Evolutionary conservation across 352 stramenopile species (phyloP).

Genomic region (Proteromonas lacertae): DNA sequence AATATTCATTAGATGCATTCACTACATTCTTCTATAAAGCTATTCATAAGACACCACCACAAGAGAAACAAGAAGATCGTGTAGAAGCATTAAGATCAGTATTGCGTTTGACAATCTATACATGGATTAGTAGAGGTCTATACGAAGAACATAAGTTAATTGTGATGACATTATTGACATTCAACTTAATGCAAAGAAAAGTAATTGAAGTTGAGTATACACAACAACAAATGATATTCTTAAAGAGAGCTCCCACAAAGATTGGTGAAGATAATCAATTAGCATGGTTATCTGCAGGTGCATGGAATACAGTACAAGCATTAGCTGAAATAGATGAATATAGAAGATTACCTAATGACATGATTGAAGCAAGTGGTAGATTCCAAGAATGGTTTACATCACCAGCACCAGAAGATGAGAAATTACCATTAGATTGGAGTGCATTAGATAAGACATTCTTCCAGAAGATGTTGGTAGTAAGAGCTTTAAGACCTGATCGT

Average conservation of each 20-base stretch:
- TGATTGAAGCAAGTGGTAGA: constrained; percentile 40
- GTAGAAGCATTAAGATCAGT: constrained; percentile 34
- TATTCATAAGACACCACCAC: constrained; percentile 27
- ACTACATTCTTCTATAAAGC: constrained; percentile 30
- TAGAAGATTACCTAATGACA: constrained; percentile 32
- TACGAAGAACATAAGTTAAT: constrained; percentile 58
- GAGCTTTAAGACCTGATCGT: constrained; percentile 55
- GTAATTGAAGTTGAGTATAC: constrained; percentile 18
- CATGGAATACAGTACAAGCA: constrained; percentile 31
- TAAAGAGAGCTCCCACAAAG: constrained; percentile 27
- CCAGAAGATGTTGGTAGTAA: constrained; percentile 39
- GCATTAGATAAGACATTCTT: constrained; percentile 54
- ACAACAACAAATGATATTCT: constrained; percentile 25
- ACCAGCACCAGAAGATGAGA: constrained; percentile 33
- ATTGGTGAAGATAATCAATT: constrained; percentile 21
- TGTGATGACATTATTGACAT: constrained; percentile 34
- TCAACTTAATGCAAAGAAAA: constrained; percentile 18
- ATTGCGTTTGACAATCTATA: constrained; percentile 40
- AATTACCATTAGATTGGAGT: constrained; percentile 48
- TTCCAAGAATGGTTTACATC: constrained; percentile 63
- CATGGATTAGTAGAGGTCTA: constrained; percentile 41
- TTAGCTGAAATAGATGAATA: constrained; percentile 34
- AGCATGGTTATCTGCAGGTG: constrained; percentile 31
- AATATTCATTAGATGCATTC: constrained; percentile 49
- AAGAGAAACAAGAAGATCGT: constrained; percentile 27